Base-by-base conservation (phyloP, 768 basidiomycete genomes). In the Amanita muscaria region DNA sequence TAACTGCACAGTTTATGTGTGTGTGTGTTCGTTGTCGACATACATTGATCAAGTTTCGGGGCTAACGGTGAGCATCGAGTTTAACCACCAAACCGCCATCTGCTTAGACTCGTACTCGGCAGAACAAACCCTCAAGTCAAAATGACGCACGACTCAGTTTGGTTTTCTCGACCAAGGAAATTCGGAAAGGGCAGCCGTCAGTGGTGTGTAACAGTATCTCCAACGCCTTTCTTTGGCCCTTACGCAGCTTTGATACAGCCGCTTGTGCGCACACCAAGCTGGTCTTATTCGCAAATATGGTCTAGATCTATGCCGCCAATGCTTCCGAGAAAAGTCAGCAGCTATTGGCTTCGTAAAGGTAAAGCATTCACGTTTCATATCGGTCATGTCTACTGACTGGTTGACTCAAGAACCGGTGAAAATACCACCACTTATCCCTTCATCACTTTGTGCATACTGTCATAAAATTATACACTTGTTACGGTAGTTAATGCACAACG, bases 71-170 rank as follows among this genome's bases (percentile, higher is more conserved):
- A 11, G 31, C n/a, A 32, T 11, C 10, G 31, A 32, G 31, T 11
- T 3, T 11, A 4, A 14, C 16, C 11, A 15, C 4, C n/a, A n/a
- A n/a, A n/a, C n/a, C n/a, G n/a, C n/a, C n/a, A n/a, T n/a, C n/a
- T n/a, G n/a, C n/a, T n/a, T n/a, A n/a, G n/a, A n/a, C n/a, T n/a
- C n/a, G n/a, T n/a, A n/a, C n/a, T n/a, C n/a, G n/a, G n/a, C n/a
- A n/a, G n/a, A n/a, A n/a, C n/a, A n/a, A n/a, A 25, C 2, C 50
- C 50, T 46, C 48, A 51, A 54, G 59, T 46, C 52, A 83, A 77
- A 70, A 90, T 94, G 92, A 92, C 92, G 61, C 92, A 94, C 88
- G 88, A 93, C 77, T 84, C 90, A 59, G 82, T 96, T 70, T 96
- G 92, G 91, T 92, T 91, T 70, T 90, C 88, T 66, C 88, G 87